These are phyloP conservation scores for Hyaloscypha variabilis DNA, from an alignment of 495 filamentous ascomycete species.

Conservation along the genomic window DNA sequence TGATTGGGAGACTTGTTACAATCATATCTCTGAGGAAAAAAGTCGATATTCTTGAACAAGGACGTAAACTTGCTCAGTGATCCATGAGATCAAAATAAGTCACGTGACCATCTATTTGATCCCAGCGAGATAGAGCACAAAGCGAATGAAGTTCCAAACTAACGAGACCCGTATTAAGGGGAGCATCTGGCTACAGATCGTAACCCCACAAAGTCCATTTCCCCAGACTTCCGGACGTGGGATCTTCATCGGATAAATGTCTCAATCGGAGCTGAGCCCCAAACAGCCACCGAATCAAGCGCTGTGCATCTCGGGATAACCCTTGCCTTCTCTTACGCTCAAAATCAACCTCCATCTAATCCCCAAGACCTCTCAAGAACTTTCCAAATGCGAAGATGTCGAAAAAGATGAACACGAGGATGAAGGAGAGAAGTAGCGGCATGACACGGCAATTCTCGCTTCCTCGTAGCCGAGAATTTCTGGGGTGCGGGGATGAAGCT, in stretches of 20 bases:
- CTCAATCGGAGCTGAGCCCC: not conserved
- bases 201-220: not conserved
- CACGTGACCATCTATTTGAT: too few species aligned
- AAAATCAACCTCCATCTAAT: not conserved
- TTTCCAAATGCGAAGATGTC: not conserved
- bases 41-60: too few species aligned
- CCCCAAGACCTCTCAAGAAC: not conserved
- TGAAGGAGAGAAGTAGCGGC: not conserved
- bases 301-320: not conserved
- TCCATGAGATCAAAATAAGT: too few species aligned
- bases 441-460: not conserved
- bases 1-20: too few species aligned
- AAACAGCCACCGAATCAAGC: not conserved
- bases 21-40: too few species aligned
- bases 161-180: too few species aligned
- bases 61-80: too few species aligned
- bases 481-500: conserved; percentile 1
- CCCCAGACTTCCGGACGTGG: not conserved
- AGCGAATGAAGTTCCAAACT: too few species aligned
- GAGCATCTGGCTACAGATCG: not conserved
- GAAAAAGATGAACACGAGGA: not conserved
- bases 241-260: not conserved
- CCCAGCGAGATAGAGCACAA: too few species aligned
- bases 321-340: not conserved
- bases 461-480: not conserved